These are phyloP conservation scores for Fusarium kyushuense DNA, from an alignment of 2,329 filamentous ascomycete genomes.

Conservation along the genomic window DNA sequence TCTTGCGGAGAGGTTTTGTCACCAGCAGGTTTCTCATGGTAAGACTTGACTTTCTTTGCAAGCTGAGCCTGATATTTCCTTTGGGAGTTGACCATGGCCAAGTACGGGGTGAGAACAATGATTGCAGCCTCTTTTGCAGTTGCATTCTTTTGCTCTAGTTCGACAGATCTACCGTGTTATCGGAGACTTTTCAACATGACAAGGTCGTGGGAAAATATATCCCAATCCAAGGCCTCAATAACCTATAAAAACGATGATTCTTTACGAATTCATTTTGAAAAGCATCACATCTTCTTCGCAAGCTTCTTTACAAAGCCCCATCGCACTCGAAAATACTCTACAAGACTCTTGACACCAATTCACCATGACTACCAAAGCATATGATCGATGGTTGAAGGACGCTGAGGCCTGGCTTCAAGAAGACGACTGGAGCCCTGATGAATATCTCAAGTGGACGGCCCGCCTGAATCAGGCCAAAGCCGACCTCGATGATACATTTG, in stretches of 20 bases:
- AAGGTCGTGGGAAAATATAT: accelerated
- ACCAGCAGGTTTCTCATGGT: background rate
- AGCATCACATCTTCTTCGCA: too few species aligned
- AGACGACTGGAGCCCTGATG: background rate
- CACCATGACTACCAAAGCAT: background rate
- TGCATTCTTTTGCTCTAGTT: background rate
- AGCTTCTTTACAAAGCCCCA: too few species aligned
- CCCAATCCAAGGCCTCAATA: too few species aligned
- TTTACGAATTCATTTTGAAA: too few species aligned
- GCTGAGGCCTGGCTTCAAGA: background rate
- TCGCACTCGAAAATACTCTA: too few species aligned
- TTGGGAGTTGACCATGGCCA: background rate
- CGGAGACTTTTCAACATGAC: background rate
- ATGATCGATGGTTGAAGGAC: background rate
- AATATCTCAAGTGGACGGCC: background rate
- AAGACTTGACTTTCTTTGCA: background rate
- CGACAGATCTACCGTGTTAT: background rate
- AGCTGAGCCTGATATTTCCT: background rate
- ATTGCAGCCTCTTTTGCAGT: background rate
- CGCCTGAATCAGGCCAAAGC: background rate
- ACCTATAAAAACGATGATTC: too few species aligned
- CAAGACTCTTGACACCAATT: too few species aligned
- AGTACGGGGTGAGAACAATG: background rate
- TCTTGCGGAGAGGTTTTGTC: background rate
- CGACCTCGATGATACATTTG: background rate